phyloP scores from a whole-genome alignment of 148 eudicot species.

The Persicaria maculosa region DNA sequence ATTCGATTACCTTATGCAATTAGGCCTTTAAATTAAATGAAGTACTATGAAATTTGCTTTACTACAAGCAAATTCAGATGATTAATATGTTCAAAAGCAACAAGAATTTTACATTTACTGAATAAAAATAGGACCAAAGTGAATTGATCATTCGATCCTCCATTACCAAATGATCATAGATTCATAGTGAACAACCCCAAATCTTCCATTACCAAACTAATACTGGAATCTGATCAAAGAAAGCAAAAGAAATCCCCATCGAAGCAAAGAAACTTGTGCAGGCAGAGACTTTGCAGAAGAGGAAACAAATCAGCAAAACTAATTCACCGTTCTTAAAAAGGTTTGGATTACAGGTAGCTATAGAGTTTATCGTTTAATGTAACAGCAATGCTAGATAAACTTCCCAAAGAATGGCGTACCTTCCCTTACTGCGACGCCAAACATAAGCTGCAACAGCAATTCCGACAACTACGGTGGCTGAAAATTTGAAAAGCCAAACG shows the following conservation, averaged over 20 bases:
- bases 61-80: no score
- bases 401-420: not conserved
- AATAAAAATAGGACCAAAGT: no score
- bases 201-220: no score
- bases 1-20: not conserved
- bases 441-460: conserved; percentile 5
- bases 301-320: not conserved
- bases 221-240: no score
- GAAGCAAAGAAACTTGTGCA: not conserved
- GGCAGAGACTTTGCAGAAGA: not conserved
- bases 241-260: no score
- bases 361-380: no score
- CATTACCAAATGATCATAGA: no score
- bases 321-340: not conserved
- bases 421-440: conserved; percentile 1
- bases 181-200: no score
- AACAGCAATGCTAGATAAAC: not conserved
- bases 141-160: no score
- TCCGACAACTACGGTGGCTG: not conserved
- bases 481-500: conserved; percentile 9
- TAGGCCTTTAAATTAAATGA: not conserved
- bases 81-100: no score
- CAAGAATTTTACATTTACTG: no score
- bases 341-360: not conserved
- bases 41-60: not conserved